Percentiles rank a stretch among this genome's conserved stretches.
Conservation (phyloP, 2,329 filamentous ascomycete species). For the Botrytis galanthina region DNA sequence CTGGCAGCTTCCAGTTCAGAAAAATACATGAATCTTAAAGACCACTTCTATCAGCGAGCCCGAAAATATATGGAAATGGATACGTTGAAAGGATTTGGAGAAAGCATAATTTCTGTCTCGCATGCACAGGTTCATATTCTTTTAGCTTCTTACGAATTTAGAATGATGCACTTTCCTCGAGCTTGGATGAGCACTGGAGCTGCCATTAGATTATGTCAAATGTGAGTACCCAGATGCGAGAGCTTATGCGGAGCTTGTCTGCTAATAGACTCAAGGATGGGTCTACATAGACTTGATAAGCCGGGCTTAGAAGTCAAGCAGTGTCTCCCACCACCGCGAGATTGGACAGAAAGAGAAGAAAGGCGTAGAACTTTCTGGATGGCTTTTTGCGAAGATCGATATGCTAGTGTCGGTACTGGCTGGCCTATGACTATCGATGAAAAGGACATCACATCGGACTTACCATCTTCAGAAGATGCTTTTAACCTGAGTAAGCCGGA, state of each 20-base stretch:
- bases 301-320: conserved; percentile 86
- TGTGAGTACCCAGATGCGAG: conserved; percentile 53
- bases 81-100: conserved; percentile 89
- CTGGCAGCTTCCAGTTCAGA: conserved; percentile 82
- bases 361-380: conserved; percentile 92
- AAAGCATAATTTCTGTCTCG: conserved; percentile 79
- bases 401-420: conserved; percentile 92
- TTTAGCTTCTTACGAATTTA: conserved; percentile 85
- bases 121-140: conserved; percentile 85
- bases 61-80: conserved; percentile 89
- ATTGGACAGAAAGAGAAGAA: conserved; percentile 94
- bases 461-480: conserved; percentile 81
- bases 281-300: conserved; percentile 83
- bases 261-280: conserved; percentile 68
- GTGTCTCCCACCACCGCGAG: conserved; percentile 77
- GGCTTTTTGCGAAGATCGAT: conserved; percentile 85
- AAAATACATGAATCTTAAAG: conserved; percentile 75
- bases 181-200: conserved; percentile 92
- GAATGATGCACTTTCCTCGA: conserved; percentile 93
- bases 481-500: conserved; percentile 78
- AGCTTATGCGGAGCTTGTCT: neutral
- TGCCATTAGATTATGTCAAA: conserved; percentile 76
- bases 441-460: conserved; percentile 80
- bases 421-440: conserved; percentile 97
- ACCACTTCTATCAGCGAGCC: conserved; percentile 85